Base-by-base conservation (phyloP, 768 basidiomycete species). In the Saitozyma sp. region DNA sequence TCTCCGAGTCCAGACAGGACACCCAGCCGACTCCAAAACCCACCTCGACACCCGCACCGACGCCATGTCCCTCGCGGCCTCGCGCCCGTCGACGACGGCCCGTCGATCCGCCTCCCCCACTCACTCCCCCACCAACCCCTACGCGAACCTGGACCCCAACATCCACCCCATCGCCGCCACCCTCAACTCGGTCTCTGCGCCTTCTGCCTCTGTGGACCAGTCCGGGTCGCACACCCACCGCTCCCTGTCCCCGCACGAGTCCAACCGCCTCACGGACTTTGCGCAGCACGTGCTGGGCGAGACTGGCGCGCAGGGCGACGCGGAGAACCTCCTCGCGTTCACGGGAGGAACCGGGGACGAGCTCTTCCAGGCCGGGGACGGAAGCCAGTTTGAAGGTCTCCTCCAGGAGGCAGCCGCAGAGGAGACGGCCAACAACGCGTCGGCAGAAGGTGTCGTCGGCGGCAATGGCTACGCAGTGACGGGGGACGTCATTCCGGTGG, bases 201-300 rank as follows among this genome's bases (percentile, higher is more conserved):
- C 29, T 29, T 29, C 29, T 5, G 29, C 29, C 29, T 29, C 29
- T 29, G 29, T 29, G 29, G 29, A 29, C 29, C 29, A 29, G 29
- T 29, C 29, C 29, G 29, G 29, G 2, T 29, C 29, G 29, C 38
- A 46, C 9, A 57, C 42, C 10, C 49, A 39, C 50, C 20, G 50
- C 8, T 43, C 42, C 3, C 40, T 43, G 38, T 57, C 56, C 17
- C 56, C 56, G 9, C 54, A 16, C 46, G 56, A 63, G 6, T 20
- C 54, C 9, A 69, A 67, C 39, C 71, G 68, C 16, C 52, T 73
- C 10, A 66, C 58, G 13, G 66, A 67, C 16, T 70, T 73, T 45
- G 71, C 67, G 9, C 64, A 70, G 43, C 71, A 73, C 43, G 64
- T 67, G 9, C 54, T 73, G 13, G 65, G 54, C 8, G 45, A 13